Base-by-base conservation (phyloP, 2,329 filamentous ascomycete genomes). In the Chaetoscypha palmicola region DNA sequence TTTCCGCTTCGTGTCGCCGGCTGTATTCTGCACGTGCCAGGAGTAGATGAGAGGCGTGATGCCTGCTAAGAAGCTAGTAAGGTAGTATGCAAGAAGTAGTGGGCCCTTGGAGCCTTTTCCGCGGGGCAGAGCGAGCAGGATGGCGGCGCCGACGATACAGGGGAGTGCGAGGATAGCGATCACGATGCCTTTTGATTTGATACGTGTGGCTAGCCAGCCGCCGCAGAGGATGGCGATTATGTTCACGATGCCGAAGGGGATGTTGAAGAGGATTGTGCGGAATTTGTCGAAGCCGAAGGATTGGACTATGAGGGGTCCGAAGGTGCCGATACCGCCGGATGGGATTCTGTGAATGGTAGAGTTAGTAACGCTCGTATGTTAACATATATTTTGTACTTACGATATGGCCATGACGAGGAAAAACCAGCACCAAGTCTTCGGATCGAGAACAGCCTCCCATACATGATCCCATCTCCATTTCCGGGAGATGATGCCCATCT, bases 1-100 rank as follows among this genome's bases (percentile, higher is more conserved):
- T 55, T 83, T 84, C 47, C 77, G 75, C 63, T 86, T 86, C 0
- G 81, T 85, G 55, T 84, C 79, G 1, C 81, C 81, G 0, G 75
- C 81, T 0, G 81, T 81, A 50, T 81, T 81, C 48, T 77, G 74
- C 1, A 73, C 68, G 2, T 73, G 74, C 76, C 77, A 80, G 0
- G 73, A 72, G 51, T 77, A 80, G 28, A 81, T 73, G 22, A 81
- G 62, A 0, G 76, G 79, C 2, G 78, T 70, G 46, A 77, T 77
- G 4, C 70, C 78, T 0, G 76, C 74, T 37, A 79, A 79, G 5
- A 78, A 70, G 0, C 73, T 78, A 24, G 77, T 74, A 64, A 61
- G 3, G 23, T 53, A 46, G 22, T 47, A 80, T 0, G 75, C 77
- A 1, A 70, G 67, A 1, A 81, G 64, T 2, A 80, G 58, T 0